Conservation (phyloP, 768 basidiomycete species). For the Leccinum olivaceopallidum region DNA sequence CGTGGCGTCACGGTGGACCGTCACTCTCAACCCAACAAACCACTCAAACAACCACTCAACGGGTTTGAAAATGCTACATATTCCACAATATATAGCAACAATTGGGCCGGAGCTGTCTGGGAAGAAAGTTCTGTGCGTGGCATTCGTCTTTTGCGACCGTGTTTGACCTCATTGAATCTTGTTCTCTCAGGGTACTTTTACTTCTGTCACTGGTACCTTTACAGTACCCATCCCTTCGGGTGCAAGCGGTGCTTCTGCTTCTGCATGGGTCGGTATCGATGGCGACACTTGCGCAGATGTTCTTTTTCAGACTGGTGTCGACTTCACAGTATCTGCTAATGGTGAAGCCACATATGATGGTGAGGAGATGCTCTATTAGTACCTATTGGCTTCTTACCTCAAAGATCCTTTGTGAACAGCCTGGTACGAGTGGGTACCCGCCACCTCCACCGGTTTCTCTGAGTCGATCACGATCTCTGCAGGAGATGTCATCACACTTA, state of each 20-base stretch:
- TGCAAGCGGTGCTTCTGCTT: neutral
- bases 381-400: no score
- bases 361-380: no score
- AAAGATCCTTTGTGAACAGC: neutral
- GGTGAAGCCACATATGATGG: neutral
- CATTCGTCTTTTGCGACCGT: neutral
- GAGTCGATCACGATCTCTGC: constrained; percentile 2
- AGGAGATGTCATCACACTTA: constrained; percentile 12
- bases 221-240: constrained; percentile 8
- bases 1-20: neutral
- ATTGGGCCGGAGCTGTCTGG: constrained; percentile 16
- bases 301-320: constrained; percentile 11
- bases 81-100: neutral
- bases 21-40: neutral
- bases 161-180: constrained; percentile 1
- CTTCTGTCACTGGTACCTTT: constrained; percentile 11
- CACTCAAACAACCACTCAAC: neutral
- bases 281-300: neutral
- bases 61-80: neutral
- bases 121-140: neutral
- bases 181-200: constrained; percentile 8
- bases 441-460: neutral
- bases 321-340: neutral
- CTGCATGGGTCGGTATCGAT: constrained; percentile 18
- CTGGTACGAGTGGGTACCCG: constrained; percentile 16